A percentile compares a stretch with the other conserved stretches of the same genome.
phyloP scores from a whole-genome alignment of 106 monocot species.

The Allium sativum region DNA sequence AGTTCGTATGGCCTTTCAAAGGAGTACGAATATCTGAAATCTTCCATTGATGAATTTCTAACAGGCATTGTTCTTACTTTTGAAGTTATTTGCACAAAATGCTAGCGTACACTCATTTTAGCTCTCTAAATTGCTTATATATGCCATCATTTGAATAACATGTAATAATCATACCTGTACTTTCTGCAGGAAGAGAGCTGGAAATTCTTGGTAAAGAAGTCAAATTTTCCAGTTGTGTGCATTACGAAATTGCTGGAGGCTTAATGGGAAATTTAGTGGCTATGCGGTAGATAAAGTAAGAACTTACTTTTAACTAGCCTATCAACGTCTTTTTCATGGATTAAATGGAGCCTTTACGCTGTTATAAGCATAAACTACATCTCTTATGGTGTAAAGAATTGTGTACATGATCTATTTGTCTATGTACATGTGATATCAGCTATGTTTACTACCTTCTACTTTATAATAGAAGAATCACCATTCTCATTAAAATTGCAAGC shows the following conservation, averaged over 20 bases:
- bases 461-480: too few species aligned
- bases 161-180: neutral
- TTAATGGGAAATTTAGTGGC: slow-evolving; percentile 84
- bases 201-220: slow-evolving; percentile 59
- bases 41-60: slow-evolving; percentile 66
- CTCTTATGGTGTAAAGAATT: too few species aligned
- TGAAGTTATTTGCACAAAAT: neutral
- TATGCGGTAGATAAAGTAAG: slow-evolving; percentile 3
- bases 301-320: too few species aligned
- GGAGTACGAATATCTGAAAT: slow-evolving; percentile 79
- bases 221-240: slow-evolving; percentile 54
- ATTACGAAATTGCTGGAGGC: slow-evolving; percentile 69
- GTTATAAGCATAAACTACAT: too few species aligned
- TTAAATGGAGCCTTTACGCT: too few species aligned
- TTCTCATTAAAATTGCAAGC: too few species aligned
- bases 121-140: neutral
- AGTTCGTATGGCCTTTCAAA: slow-evolving; percentile 55
- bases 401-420: too few species aligned
- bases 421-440: too few species aligned
- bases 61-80: slow-evolving; percentile 35
- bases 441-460: too few species aligned
- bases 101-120: neutral
- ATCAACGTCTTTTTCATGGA: too few species aligned
- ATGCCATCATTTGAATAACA: too few species aligned
- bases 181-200: slow-evolving; percentile 55